Base-by-base conservation (phyloP, 495 filamentous ascomycete species). In the Elasticomyces elasticus region DNA sequence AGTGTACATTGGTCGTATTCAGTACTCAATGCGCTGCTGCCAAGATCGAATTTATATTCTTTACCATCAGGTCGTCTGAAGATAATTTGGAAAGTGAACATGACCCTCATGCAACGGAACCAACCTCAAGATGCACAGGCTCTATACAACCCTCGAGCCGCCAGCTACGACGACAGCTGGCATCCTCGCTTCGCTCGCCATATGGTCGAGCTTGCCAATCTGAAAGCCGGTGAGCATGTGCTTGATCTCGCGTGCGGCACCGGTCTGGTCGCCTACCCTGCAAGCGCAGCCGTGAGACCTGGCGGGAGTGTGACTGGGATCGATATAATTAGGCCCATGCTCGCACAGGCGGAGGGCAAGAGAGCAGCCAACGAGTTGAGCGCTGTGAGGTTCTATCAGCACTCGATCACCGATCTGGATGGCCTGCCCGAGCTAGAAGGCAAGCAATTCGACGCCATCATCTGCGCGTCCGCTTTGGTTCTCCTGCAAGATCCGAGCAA, bases 191-290 rank as follows among this genome's bases (percentile, higher is more conserved):
- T 64, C 49, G 47, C 58, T 5, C 25, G 49, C 44, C 60, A 60
- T 23, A 46, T 60, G 24, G 58, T 56, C 27, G 49, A 60, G 31
- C 47, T 62, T 11, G 33, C 41, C 23, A n/a, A 49, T 0, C 48
- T 69, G 7, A 23, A 53, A 17, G 54, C 58, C 10, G 72, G 72
- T 12, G 58, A 69, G 20, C 48, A 56, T 9, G 61, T 73, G 5
- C 66, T 76, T 1, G 73, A 74, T 53, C 63, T 75, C 11, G 69
- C 68, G 20, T 75, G 71, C 56, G 74, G 72, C 15, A 75, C 71
- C 5, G 73, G 73, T 10, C 62, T 69, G 1, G 62, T 72, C 41
- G 64, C 64, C 19, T 62, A 70, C 26, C 65, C 66, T 0, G 69
- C 64, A 6, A 63, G 62, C 17, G 43, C 62, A 27, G 50, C 43